phyloP scores from a whole-genome alignment of 2,329 filamentous ascomycete species.

The Whalleya microplaca region DNA sequence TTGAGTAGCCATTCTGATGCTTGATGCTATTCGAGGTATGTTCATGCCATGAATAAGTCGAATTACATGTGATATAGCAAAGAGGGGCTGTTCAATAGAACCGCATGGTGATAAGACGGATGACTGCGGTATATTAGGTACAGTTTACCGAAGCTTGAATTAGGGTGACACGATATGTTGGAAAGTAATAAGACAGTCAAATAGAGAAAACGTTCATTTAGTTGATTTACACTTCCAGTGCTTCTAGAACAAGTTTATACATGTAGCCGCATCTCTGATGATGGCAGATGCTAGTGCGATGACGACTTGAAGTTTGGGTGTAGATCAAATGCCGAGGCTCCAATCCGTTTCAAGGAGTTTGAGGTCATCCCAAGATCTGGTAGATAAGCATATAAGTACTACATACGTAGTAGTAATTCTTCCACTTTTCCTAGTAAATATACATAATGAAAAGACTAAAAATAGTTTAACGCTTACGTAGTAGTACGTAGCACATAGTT shows the following conservation, averaged over 20 bases:
- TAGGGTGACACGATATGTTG: not conserved
- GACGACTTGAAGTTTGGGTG: conserved; percentile 10
- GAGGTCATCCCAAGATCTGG: not conserved
- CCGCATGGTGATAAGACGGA: not conserved
- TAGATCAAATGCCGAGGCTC: conserved; percentile 24
- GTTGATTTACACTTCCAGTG: not conserved
- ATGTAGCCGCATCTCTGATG: conserved; percentile 7
- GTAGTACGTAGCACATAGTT: too few species aligned
- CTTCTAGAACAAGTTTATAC: not conserved
- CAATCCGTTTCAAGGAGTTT: not conserved
- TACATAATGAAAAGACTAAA: too few species aligned
- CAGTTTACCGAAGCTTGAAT: too few species aligned
- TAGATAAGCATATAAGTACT: too few species aligned
- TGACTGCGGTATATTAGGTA: not conserved
- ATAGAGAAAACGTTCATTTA: not conserved
- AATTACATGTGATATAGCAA: not conserved
- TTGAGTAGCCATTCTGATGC: conserved; percentile 59
- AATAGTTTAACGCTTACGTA: too few species aligned
- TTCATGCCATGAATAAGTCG: conserved; percentile 23
- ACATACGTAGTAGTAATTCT: too few species aligned
- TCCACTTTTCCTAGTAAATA: too few species aligned
- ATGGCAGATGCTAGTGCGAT: conserved; percentile 15
- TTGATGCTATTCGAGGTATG: conserved; percentile 14
- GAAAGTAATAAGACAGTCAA: too few species aligned
- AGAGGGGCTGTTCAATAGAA: not conserved